Conservation (phyloP, 805 yeast genomes). For the Priceomyces fermenticarens region DNA sequence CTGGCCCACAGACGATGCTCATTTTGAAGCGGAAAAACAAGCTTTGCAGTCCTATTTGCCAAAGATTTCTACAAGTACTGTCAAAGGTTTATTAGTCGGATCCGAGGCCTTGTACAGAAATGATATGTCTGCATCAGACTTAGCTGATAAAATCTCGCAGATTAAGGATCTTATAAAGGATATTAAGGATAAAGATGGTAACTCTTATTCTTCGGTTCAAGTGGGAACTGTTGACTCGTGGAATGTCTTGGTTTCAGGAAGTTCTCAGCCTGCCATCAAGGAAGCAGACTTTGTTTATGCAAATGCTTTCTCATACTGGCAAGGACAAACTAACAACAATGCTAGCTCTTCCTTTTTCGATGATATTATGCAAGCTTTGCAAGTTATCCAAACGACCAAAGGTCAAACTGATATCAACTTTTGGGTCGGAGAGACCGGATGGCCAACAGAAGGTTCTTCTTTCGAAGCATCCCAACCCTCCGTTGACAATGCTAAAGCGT, state of each 20-base stretch:
- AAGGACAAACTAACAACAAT: conserved; percentile 83
- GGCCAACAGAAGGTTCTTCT: conserved; percentile 86
- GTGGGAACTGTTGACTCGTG: conserved; percentile 97
- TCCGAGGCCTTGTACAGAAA: conserved; percentile 93
- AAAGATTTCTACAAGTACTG: conserved; percentile 59
- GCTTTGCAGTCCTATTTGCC: conserved; percentile 77
- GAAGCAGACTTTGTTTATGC: conserved; percentile 87
- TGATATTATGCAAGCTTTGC: conserved; percentile 97
- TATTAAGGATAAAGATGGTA: conserved; percentile 77
- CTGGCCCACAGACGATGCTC: conserved; percentile 90
- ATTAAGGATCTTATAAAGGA: conserved; percentile 57
- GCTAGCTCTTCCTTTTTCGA: conserved; percentile 91
- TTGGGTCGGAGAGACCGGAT: conserved; percentile 98
- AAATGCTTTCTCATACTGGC: conserved; percentile 98
- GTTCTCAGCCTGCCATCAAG: conserved; percentile 63
- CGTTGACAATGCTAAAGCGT: conserved; percentile 67
- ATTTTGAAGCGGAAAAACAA: conserved; percentile 67
- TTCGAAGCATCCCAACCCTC: conserved; percentile 68
- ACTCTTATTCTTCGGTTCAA: conserved; percentile 63
- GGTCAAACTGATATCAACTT: conserved; percentile 83
- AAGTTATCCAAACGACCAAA: conserved; percentile 78
- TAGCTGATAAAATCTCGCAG: conserved; percentile 65
- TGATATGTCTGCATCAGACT: conserved; percentile 71
- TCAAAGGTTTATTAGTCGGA: conserved; percentile 83
- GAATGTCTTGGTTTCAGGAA: conserved; percentile 86